Conservation (phyloP, 257 asterid genomes). For the Capsicum chinense region DNA sequence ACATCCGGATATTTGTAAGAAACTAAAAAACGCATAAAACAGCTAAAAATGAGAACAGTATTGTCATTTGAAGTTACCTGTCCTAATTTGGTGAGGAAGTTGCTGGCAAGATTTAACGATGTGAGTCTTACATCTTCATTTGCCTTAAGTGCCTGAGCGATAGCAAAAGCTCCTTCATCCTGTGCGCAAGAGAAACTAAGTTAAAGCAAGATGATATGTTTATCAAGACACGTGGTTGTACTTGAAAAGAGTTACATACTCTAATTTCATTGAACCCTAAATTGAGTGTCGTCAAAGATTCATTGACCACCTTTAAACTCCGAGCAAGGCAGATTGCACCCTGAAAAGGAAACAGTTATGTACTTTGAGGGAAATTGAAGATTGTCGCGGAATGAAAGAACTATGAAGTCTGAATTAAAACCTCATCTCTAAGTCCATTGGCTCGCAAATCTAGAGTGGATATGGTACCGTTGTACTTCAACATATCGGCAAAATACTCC, state of each 20-base stretch:
- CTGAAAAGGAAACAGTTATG: slow-evolving; percentile 45
- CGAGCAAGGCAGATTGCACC: slow-evolving; percentile 87
- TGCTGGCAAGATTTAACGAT: slow-evolving; percentile 78
- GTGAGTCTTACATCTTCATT: slow-evolving; percentile 87
- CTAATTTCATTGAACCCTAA: slow-evolving; percentile 96
- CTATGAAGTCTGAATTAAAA: slow-evolving; percentile 33
- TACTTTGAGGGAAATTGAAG: neutral
- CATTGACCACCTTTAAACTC: slow-evolving; percentile 91
- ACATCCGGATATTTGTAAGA: slow-evolving; percentile 5
- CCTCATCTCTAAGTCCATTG: slow-evolving; percentile 96
- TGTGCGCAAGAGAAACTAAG: slow-evolving; percentile 38
- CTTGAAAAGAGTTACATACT: slow-evolving; percentile 47
- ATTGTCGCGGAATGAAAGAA: neutral
- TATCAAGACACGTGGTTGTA: neutral
- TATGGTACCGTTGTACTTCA: slow-evolving; percentile 81
- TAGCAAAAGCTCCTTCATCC: slow-evolving; percentile 94
- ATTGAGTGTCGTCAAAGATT: slow-evolving; percentile 76
- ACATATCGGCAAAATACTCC: slow-evolving; percentile 85
- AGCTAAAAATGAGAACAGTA: neutral
- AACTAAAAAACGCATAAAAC: neutral
- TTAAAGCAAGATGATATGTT: slow-evolving; percentile 8
- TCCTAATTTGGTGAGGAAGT: slow-evolving; percentile 91
- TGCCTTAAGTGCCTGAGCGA: slow-evolving; percentile 94
- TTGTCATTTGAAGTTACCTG: slow-evolving; percentile 51
- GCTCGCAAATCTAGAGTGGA: slow-evolving; percentile 85